Base-by-base conservation (phyloP, 2,329 filamentous ascomycete species). In the Pseudopyricularia cyperi region DNA sequence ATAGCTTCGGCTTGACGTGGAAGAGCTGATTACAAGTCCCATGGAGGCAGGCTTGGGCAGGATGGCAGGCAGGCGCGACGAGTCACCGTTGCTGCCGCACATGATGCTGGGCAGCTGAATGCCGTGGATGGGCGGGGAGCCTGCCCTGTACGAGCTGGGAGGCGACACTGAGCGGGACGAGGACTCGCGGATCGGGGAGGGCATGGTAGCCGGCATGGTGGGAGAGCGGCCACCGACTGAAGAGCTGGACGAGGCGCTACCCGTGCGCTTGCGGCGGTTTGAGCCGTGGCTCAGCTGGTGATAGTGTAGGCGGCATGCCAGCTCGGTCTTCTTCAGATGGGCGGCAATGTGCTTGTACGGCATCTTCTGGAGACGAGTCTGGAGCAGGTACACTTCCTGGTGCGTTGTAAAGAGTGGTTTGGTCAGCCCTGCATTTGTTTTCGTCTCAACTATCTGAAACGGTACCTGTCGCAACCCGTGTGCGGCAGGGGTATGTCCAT, bases 341-440 rank as follows among this genome's bases (percentile, higher is more conserved):
- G 83, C 80, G 54, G 87, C 87, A 63, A 93, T 93, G 65, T 91
- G 86, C 74, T 91, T 93, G 70, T 93, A 93, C 1, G 87, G 87
- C 82, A 91, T 89, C 70, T 91, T 91, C 62, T 90, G 85, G 61
- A 87, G 79, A 54, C 87, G 85, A 55, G 85, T 90, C 68, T 89
- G 85, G 55, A 93, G 77, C 52, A 93, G 82, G 66, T 91, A 93
- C 53, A 82, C 77, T 70, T 93, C 88, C 87, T 91, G 57, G 56
- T 48, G 44, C 35, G 34, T 5, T 33, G 30, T 19, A 14, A 48
- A 14, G 30, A 39, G 22, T 33, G 26, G 4, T 51, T 33, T 53
- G 46, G 26, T 46, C 44, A 53, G 52, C 39, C 39, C 2, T 42
- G 37, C 37, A 2, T 42, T 51, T 26, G 24, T 42, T 32, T 47